Base-by-base conservation (phyloP, 768 basidiomycete species). In the Tricholoma furcatifolium region DNA sequence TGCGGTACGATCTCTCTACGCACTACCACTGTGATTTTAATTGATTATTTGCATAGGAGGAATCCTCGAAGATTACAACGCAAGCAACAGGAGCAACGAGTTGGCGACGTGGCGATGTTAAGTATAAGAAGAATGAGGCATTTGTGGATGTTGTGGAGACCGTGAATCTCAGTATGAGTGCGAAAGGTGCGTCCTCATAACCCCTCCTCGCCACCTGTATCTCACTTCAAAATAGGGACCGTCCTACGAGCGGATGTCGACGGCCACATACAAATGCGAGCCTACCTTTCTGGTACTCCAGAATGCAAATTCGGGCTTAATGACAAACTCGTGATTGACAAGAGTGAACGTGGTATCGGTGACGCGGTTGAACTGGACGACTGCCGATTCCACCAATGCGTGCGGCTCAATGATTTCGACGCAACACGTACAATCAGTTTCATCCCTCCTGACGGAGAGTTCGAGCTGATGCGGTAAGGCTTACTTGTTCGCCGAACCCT, bases 131-230 rank as follows among this genome's bases (percentile, higher is more conserved):
- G 80, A 99, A 99, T 60, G 97, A 99, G 65, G 97, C 97, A 0
- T 99, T 98, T 60, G 96, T 99, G n/a, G 97, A 99, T 65, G 97
- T 99, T 8, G 91, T 99, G 40, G 97, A 99, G 74, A 91, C 82
- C 2, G 91, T 99, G 56, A 98, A 99, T 64, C 68, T 98, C 50
- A 87, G 92, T 61, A 97, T 98, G 95, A 96, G 93, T 67, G 90
- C 94, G 2, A 98, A 96, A 75, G 95, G 94, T 89, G 55, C 43
- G 76, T 65, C 14, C 59, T 12, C 42, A 31, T 6, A 47, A 31
- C 35, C 41, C 5, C 36, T 5, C 1, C 38, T 6, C 1, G 18
- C 6, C 14, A 14, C 2, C 21, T 24, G 9, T 18, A 23, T 39
- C 21, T 49, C 56, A 50, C 31, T 60, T 53, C 47, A 20, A 34